Evolutionary conservation across 345 rosid genomes (phyloP).

Genomic region (Moringa oleifera): DNA sequence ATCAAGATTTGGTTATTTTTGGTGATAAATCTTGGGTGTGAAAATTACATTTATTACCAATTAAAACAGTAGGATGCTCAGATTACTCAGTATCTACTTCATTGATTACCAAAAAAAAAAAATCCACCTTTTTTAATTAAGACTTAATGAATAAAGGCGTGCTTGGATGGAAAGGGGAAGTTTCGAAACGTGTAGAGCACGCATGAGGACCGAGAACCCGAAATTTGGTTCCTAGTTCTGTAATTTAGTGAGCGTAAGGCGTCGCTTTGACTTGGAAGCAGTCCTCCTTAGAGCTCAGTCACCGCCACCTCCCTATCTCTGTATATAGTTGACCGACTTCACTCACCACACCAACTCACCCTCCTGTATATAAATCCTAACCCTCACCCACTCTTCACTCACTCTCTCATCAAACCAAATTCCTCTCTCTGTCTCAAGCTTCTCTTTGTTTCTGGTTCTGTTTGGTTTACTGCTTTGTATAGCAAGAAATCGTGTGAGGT

Average conservation of each 20-base stretch:
- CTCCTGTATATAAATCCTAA: conserved; percentile 18
- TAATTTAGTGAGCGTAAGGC: not conserved
- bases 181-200: no score
- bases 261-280: conserved; percentile 38
- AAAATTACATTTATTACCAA: no score
- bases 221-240: no score
- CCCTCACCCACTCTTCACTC: conserved; percentile 12
- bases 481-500: not conserved
- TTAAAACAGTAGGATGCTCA: no score
- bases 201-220: no score
- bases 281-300: conserved; percentile 21
- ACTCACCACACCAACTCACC: conserved; percentile 30
- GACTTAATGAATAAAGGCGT: no score
- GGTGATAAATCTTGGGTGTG: no score
- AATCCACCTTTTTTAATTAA: no score
- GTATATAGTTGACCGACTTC: conserved; percentile 60
- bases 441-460: conserved; percentile 7
- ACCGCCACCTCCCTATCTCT: not conserved
- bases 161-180: no score
- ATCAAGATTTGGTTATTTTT: no score
- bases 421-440: not conserved
- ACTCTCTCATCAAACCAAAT: not conserved
- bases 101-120: no score
- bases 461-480: not conserved
- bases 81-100: no score